Conservation (phyloP, 805 yeast genomes). For the Candida caryicola region DNA sequence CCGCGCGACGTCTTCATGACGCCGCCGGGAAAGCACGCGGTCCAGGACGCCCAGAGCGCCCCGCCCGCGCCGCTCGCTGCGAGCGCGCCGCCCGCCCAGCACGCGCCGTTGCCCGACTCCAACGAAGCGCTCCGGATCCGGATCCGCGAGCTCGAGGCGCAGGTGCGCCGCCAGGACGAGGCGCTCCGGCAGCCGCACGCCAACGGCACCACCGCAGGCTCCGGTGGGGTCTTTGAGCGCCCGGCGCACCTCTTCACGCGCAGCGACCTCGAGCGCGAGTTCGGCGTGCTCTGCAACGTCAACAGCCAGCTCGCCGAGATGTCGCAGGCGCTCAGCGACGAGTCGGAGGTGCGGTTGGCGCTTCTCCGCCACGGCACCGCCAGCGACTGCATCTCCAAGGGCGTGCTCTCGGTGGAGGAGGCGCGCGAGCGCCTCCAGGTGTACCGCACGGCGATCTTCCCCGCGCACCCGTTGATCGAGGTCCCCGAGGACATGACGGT, state of each 20-base stretch:
- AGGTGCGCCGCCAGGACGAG: constrained; percentile 12
- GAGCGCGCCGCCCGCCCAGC: no score
- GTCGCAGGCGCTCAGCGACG: constrained; percentile 45
- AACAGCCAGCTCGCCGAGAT: constrained; percentile 38
- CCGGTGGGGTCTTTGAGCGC: no score
- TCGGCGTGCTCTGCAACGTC: constrained; percentile 32
- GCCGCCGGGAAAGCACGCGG: no score
- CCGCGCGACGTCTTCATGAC: no score
- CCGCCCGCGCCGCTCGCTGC: no score
- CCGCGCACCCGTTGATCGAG: constrained; percentile 55
- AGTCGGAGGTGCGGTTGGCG: constrained; percentile 41
- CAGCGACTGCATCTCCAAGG: constrained; percentile 54
- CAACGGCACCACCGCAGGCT: no score
- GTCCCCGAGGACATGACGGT: constrained; percentile 45
- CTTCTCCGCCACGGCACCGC: constrained; percentile 24
- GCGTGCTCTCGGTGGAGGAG: constrained; percentile 56
- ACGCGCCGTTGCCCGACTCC: no score
- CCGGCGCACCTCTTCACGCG: constrained; percentile 27
- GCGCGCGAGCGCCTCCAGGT: constrained; percentile 52
- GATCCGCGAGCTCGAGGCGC: constrained; percentile 11
- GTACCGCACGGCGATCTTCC: constrained; percentile 48
- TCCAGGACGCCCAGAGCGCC: no score
- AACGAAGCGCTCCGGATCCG: constrained; percentile 19
- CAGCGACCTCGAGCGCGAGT: constrained; percentile 43
- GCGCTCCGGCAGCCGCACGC: constrained; percentile 5